A percentile compares a stretch with the other conserved stretches of the same genome.
Conservation (phyloP, 805 yeast genomes). For the Starmera amethionina region DNA sequence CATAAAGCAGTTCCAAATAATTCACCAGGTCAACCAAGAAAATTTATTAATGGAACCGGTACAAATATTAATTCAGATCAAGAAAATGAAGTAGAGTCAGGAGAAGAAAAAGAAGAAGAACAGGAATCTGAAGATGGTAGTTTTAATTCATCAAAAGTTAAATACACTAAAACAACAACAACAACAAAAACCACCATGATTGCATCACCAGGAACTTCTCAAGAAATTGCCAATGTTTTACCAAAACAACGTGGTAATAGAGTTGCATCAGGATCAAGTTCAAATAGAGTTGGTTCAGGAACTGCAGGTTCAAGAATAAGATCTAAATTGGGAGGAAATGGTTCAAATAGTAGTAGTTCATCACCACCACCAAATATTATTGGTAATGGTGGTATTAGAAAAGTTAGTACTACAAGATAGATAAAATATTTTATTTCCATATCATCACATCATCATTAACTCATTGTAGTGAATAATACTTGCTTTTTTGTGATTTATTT, state of each 20-base stretch:
- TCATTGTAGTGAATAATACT: no score
- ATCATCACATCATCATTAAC: no score
- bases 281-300: no score
- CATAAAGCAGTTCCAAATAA: slow-evolving; percentile 80
- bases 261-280: slow-evolving; percentile 7
- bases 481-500: no score
- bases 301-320: slow-evolving; percentile 19
- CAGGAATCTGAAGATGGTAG: slow-evolving; percentile 1
- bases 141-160: slow-evolving; percentile 6
- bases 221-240: slow-evolving; percentile 10
- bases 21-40: slow-evolving; percentile 97
- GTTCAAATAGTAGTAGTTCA: slow-evolving; percentile 2
- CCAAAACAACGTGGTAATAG: slow-evolving; percentile 16
- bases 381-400: slow-evolving; percentile 19
- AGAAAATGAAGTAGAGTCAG: slow-evolving; percentile 20
- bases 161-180: slow-evolving; percentile 18
- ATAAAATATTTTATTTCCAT: no score
- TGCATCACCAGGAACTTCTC: slow-evolving; percentile 20
- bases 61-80: slow-evolving; percentile 13
- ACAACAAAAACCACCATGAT: slow-evolving; percentile 20
- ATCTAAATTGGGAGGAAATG: slow-evolving; percentile 12
- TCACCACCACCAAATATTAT: slow-evolving; percentile 7
- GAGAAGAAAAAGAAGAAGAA: slow-evolving; percentile 10
- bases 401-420: slow-evolving; percentile 2
- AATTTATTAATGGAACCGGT: slow-evolving; percentile 29